Evolutionary conservation across 441 rosid genomes (phyloP), one percentile per base, ranked within the genome.

Genomic region (Metrosideros polymorpha): DNA sequence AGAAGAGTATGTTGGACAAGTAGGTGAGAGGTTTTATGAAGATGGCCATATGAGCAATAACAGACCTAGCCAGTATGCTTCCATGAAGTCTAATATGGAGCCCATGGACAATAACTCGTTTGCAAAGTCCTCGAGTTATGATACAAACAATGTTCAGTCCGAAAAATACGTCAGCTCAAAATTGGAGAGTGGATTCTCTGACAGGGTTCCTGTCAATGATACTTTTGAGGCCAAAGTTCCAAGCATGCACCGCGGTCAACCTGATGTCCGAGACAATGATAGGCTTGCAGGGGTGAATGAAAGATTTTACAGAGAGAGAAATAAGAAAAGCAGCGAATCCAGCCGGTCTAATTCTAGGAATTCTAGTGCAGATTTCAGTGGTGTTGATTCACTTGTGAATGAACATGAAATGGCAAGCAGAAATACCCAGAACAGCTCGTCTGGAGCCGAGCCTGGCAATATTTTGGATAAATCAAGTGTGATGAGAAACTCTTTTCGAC

Each of bases 401-500:
- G 86, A 87, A 57, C 86, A 49, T 76, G 90, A 85, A 63, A 84
- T 52, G 76, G 71, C 84, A 82, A 91, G 77, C 59, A 86, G 57
- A 57, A 82, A 83, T 86, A 63, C 66, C 71, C 85, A 52, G 56
- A 17, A 22, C 47, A 83, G 59, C 84, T 27, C 2, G 2, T 52
- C 84, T 9, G 27, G 49, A 12, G 17, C 29, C 30, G 63, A 83
- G 61, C 55, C 0, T 53, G 84, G 45, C 59, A 42, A 51, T 51
- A 61, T 83, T 52, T 83, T 55, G 27, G 49, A 83, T 83, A 83
- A 55, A 52, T 9, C 10, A 83, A 83, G n/a, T 22, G 49, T n/a
- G 47, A 24, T 14, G 85, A 91, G 89, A 66, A 85, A 87, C 90
- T 89, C 89, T 66, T 92, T 88, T 85, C 93, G 89, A 79, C 56